Percentiles rank a stretch among this genome's conserved stretches.
Evolutionary conservation across 2,329 filamentous ascomycete genomes (phyloP).

Genomic region (Cladosporium sp.): DNA sequence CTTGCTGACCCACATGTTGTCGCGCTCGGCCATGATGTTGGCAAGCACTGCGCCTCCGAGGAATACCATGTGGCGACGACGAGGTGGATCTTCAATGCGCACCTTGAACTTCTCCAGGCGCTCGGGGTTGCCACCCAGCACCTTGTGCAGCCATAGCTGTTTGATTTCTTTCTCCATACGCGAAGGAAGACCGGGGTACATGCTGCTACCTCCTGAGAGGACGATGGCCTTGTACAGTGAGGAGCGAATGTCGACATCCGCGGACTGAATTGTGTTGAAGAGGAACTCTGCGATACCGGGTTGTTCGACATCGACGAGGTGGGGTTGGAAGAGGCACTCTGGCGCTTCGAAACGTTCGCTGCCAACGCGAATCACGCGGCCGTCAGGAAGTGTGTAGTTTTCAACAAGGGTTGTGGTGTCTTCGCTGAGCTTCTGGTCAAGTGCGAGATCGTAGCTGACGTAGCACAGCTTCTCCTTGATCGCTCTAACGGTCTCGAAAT

Average conservation of each 20-base stretch:
- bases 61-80: constrained; percentile 99
- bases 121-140: constrained; percentile 87
- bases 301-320: constrained; percentile 95
- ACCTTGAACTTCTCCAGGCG: constrained; percentile 98
- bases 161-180: constrained; percentile 97
- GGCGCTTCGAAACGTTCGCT: constrained; percentile 97
- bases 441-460: constrained; percentile 93
- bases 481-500: constrained; percentile 97
- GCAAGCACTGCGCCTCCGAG: constrained; percentile 91
- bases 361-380: constrained; percentile 90
- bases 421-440: constrained; percentile 93
- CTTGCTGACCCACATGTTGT: constrained; percentile 98
- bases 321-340: constrained; percentile 97
- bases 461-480: constrained; percentile 99
- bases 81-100: constrained; percentile 93
- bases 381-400: constrained; percentile 94
- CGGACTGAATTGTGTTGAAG: constrained; percentile 97
- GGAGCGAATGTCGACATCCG: constrained; percentile 89
- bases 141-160: constrained; percentile 93
- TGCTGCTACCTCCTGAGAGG: constrained; percentile 92
- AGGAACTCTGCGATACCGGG: constrained; percentile 94
- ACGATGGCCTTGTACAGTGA: constrained; percentile 97
- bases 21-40: constrained; percentile 98
- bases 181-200: constrained; percentile 95
- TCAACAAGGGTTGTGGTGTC: constrained; percentile 97